These are phyloP conservation scores for Ormosia emarginata DNA, from an alignment of 306 rosid genomes.

Conservation along the genomic window DNA sequence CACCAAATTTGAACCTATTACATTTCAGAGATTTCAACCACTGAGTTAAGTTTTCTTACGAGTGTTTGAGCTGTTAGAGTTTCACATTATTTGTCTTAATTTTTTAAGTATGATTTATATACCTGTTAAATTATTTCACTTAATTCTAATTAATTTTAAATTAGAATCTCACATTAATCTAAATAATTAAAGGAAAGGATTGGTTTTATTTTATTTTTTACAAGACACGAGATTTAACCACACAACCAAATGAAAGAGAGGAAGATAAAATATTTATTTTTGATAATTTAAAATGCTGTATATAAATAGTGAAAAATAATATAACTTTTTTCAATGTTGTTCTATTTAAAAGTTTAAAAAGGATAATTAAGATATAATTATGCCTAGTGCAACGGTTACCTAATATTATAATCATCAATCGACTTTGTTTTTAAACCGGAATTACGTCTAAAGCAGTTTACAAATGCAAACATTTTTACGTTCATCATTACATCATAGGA, in stretches of 20 bases:
- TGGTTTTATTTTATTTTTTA: neutral
- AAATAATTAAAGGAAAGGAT: neutral
- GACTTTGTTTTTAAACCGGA: neutral
- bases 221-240: neutral
- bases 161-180: too few relatives aligned
- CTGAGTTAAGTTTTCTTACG: too few relatives aligned
- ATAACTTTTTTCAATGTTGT: neutral
- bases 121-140: too few relatives aligned
- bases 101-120: too few relatives aligned
- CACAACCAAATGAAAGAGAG: neutral
- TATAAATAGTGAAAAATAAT: neutral
- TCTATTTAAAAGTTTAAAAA: neutral
- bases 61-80: too few relatives aligned
- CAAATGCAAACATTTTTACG: neutral
- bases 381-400: neutral
- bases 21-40: too few relatives aligned
- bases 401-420: neutral
- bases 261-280: too few relatives aligned
- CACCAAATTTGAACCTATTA: too few relatives aligned
- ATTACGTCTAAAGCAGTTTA: neutral
- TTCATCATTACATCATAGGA: slow-evolving; percentile 6
- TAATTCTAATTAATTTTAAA: too few relatives aligned
- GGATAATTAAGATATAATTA: neutral
- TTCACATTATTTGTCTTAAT: too few relatives aligned
- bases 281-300: too few relatives aligned